phyloP scores from a whole-genome alignment of 2,329 filamentous ascomycete genomes.

The Eutypa lata region DNA sequence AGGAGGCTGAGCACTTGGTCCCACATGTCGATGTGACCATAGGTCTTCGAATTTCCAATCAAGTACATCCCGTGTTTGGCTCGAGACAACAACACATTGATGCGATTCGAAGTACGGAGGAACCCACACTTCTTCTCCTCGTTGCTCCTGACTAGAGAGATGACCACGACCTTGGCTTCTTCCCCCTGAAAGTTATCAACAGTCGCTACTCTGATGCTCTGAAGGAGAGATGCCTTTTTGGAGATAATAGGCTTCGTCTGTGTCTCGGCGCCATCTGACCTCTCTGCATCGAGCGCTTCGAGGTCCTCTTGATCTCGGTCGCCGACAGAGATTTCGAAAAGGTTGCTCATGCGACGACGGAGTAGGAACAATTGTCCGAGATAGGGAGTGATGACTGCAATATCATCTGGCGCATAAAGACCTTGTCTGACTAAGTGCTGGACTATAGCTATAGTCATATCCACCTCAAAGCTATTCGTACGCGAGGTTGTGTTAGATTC shows the following conservation, averaged over 20 bases:
- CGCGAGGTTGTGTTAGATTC: conserved; percentile 39
- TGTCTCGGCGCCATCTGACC: neutral
- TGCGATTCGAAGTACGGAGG: conserved; percentile 61
- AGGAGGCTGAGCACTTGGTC: conserved; percentile 53
- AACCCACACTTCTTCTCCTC: conserved; percentile 57
- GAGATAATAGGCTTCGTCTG: neutral
- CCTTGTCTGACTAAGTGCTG: conserved; percentile 61
- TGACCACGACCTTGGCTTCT: conserved; percentile 67
- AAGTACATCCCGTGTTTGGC: conserved; percentile 70
- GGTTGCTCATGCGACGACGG: conserved; percentile 37
- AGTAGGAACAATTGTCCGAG: conserved; percentile 54
- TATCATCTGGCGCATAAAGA: conserved; percentile 42
- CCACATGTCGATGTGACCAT: conserved; percentile 61
- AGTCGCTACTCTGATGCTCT: conserved; percentile 56
- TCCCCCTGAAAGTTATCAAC: conserved; percentile 79
- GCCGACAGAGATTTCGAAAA: conserved; percentile 60
- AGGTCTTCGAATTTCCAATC: conserved; percentile 64
- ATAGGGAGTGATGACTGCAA: conserved; percentile 70
- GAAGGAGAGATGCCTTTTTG: conserved; percentile 41
- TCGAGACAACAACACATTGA: conserved; percentile 66
- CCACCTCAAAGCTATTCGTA: conserved; percentile 58
- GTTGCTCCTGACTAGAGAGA: conserved; percentile 72
- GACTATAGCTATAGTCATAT: conserved; percentile 61
- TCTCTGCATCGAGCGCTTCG: conserved; percentile 30
- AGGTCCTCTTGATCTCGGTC: conserved; percentile 61